Conservation (phyloP, 1,284 basidiomycete genomes). For the Cryptococcus floricola region DNA sequence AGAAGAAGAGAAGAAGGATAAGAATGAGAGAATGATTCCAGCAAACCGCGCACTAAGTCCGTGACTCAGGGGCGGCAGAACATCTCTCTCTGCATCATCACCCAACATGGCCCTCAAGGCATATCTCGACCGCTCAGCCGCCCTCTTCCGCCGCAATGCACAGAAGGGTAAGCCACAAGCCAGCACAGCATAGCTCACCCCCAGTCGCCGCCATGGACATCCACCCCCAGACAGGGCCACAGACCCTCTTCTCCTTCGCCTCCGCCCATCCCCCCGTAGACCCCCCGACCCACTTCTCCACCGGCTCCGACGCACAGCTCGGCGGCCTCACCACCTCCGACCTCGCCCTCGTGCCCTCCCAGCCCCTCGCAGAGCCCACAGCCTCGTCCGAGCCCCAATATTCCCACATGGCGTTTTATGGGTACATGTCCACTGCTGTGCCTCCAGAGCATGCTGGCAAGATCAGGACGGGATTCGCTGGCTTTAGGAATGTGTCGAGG, state of each 20-base stretch:
- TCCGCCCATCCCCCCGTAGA: constrained; percentile 14
- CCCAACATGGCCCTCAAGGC: constrained; percentile 31
- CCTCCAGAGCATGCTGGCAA: constrained; percentile 35
- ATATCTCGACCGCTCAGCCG: constrained; percentile 39
- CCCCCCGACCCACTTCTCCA: not conserved
- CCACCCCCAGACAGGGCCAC: constrained; percentile 19
- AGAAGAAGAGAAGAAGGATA: not conserved
- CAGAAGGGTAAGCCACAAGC: constrained; percentile 33
- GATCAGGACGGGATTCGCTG: constrained; percentile 53
- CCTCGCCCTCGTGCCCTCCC: not conserved
- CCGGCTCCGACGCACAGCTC: not conserved
- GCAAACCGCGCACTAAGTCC: no score
- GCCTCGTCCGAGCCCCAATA: not conserved
- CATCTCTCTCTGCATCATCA: not conserved
- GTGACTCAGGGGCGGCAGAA: no score
- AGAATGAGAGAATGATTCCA: not conserved
- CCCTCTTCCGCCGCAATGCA: constrained; percentile 35
- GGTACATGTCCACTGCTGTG: constrained; percentile 42
- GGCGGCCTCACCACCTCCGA: constrained; percentile 3
- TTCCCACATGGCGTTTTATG: constrained; percentile 40
- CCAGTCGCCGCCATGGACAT: constrained; percentile 37
- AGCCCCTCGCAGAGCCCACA: not conserved
- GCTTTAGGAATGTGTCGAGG: constrained; percentile 51
- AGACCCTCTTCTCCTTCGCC: constrained; percentile 35
- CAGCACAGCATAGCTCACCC: not conserved